Percentiles rank a stretch among this genome's conserved stretches.
Conservation (phyloP, 257 asterid genomes). For the Solanum raphanifolium region DNA sequence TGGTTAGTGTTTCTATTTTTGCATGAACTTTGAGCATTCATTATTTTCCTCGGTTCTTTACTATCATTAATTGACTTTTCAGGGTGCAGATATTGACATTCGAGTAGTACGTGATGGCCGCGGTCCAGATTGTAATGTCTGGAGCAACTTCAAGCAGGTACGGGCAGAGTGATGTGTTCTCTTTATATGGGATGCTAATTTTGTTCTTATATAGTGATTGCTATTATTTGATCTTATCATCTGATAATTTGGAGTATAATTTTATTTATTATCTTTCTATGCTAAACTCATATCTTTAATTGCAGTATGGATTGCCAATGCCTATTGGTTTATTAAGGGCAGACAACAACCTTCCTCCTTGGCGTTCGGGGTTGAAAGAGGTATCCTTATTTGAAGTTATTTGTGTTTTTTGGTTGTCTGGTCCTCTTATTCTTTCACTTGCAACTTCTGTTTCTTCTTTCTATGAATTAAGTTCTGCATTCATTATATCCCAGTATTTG, state of each 20-base stretch:
- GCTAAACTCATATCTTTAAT: neutral
- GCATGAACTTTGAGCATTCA: neutral
- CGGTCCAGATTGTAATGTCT: slow-evolving; percentile 88
- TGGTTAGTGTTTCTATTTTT: slow-evolving; percentile 46
- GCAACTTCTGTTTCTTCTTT: neutral
- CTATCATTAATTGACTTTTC: slow-evolving; percentile 34
- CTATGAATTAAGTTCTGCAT: neutral
- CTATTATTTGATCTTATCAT: neutral
- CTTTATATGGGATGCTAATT: neutral
- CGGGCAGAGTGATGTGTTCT: neutral
- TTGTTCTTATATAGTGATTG: neutral
- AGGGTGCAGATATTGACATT: slow-evolving; percentile 99
- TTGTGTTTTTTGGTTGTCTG: neutral
- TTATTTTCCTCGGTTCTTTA: neutral
- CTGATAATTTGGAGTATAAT: neutral
- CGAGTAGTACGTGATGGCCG: slow-evolving; percentile 99
- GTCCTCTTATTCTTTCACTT: neutral
- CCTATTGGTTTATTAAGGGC: slow-evolving; percentile 88
- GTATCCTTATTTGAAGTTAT: slow-evolving; percentile 20
- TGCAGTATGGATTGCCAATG: slow-evolving; percentile 86
- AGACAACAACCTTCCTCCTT: slow-evolving; percentile 95
- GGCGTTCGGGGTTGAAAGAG: slow-evolving; percentile 89
- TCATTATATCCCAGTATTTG: neutral
- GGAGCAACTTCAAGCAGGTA: slow-evolving; percentile 97
- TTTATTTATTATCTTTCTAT: neutral